These are phyloP conservation scores for Yamadazyma siamensis DNA, from an alignment of 1,139 yeast species.

Conservation along the genomic window DNA sequence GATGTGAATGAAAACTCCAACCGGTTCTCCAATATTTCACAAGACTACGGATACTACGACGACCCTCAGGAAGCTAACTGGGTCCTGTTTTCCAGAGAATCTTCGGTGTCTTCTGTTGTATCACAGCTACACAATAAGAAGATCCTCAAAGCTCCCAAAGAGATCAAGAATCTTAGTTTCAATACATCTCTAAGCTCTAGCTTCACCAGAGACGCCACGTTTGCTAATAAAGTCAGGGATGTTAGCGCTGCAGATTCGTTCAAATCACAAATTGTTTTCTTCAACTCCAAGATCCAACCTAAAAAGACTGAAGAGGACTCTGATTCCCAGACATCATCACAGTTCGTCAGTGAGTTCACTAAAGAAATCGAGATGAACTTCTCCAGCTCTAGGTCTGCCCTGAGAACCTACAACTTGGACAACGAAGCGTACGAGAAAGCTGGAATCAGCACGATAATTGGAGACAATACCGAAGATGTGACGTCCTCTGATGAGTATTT, in stretches of 20 bases:
- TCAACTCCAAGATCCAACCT: constrained; percentile 9
- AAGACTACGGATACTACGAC: constrained; percentile 1
- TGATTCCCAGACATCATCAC: constrained; percentile 30
- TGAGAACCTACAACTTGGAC: constrained; percentile 3
- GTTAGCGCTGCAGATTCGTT: constrained; percentile 16
- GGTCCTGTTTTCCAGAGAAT: constrained; percentile 20
- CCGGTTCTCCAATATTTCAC: constrained; percentile 1
- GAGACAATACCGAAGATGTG: constrained; percentile 12
- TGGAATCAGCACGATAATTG: constrained; percentile 9
- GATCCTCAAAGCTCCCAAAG: constrained; percentile 3
- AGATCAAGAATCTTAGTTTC: constrained; percentile 3
- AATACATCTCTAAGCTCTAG: constrained; percentile 7
- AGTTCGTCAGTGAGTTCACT: constrained; percentile 29
- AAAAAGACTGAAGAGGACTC: constrained; percentile 16
- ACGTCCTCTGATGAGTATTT: constrained; percentile 31
- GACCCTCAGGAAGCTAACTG: constrained; percentile 38
- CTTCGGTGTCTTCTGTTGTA: constrained; percentile 9
- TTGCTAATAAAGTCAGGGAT: constrained; percentile 10
- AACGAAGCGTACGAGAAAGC: constrained; percentile 9
- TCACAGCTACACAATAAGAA: neutral
- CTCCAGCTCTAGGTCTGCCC: constrained; percentile 7
- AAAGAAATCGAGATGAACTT: constrained; percentile 24
- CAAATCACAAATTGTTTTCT: constrained; percentile 10
- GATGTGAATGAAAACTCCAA: constrained; percentile 13
- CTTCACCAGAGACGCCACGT: constrained; percentile 9